These are phyloP conservation scores for Lentinula aciculospora DNA, from an alignment of 768 basidiomycete genomes.

Conservation along the genomic window DNA sequence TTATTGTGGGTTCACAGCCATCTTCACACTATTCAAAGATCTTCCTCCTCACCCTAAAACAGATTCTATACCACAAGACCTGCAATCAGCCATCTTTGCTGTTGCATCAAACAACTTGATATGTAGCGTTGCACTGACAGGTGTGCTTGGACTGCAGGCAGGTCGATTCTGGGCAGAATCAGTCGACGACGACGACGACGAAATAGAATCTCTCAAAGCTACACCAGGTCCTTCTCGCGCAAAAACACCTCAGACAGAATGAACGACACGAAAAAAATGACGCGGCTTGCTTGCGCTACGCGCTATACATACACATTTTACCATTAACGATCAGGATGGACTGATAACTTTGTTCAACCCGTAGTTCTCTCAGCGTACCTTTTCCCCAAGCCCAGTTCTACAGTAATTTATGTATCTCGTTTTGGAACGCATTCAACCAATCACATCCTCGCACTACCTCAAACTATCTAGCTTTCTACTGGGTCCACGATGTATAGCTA, in stretches of 20 bases:
- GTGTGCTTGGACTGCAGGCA: slow-evolving; percentile 80
- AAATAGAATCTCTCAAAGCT: slow-evolving; percentile 26
- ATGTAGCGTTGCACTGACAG: slow-evolving; percentile 83
- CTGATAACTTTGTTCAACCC: neutral
- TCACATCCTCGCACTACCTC: neutral
- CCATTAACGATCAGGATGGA: neutral
- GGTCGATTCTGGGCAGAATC: slow-evolving; percentile 83
- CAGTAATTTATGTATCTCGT: neutral
- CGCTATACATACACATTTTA: neutral
- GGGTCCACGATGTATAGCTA: neutral
- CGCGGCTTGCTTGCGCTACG: neutral
- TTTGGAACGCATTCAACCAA: neutral
- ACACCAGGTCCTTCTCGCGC: slow-evolving; percentile 10
- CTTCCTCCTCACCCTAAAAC: slow-evolving; percentile 47
- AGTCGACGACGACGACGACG: slow-evolving; percentile 56
- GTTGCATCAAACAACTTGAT: slow-evolving; percentile 82
- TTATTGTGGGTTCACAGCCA: slow-evolving; percentile 29
- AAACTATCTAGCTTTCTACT: neutral
- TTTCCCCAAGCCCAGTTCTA: neutral
- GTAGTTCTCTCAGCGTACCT: neutral
- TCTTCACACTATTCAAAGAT: slow-evolving; percentile 52
- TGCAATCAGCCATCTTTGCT: slow-evolving; percentile 64
- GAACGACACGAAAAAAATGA: neutral
- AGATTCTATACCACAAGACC: slow-evolving; percentile 56
- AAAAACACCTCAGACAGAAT: slow-evolving; percentile 12